Conservation (phyloP, 2,329 filamentous ascomycete genomes). For the Venturia oleaginea region DNA sequence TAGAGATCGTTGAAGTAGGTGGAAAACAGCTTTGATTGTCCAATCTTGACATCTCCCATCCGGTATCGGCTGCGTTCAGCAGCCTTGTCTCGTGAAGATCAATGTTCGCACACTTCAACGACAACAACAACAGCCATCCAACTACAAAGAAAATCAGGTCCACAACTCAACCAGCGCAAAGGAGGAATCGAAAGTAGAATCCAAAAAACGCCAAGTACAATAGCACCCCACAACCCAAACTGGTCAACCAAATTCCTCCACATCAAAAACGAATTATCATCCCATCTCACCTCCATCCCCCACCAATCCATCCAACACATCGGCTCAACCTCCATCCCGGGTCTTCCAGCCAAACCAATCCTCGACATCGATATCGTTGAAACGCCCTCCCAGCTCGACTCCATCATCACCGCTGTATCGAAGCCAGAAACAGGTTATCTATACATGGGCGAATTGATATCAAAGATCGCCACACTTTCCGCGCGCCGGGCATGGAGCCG, state of each 20-base stretch:
- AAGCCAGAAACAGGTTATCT: conserved; percentile 22
- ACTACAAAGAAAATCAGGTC: too few relatives aligned
- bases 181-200: not conserved
- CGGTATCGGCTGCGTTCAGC: not conserved
- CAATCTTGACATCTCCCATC: too few relatives aligned
- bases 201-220: not conserved
- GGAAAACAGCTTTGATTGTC: too few relatives aligned
- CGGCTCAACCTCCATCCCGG: conserved; percentile 29
- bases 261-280: conserved; percentile 19
- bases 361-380: conserved; percentile 31
- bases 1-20: too few relatives aligned
- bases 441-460: conserved; percentile 29
- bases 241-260: conserved; percentile 23
- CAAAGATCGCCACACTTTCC: conserved; percentile 27
- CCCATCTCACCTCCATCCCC: conserved; percentile 16
- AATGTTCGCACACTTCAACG: too few relatives aligned
- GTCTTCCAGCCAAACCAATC: conserved; percentile 28
- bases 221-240: conserved; percentile 19
- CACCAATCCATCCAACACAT: conserved; percentile 28
- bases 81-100: too few relatives aligned
- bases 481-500: conserved; percentile 23
- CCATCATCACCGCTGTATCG: conserved; percentile 23
- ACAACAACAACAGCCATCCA: too few relatives aligned
- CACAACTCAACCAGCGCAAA: too few relatives aligned
- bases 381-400: conserved; percentile 19